Conservation (phyloP, 2,329 filamentous ascomycete species). For the Daldinia sp. region DNA sequence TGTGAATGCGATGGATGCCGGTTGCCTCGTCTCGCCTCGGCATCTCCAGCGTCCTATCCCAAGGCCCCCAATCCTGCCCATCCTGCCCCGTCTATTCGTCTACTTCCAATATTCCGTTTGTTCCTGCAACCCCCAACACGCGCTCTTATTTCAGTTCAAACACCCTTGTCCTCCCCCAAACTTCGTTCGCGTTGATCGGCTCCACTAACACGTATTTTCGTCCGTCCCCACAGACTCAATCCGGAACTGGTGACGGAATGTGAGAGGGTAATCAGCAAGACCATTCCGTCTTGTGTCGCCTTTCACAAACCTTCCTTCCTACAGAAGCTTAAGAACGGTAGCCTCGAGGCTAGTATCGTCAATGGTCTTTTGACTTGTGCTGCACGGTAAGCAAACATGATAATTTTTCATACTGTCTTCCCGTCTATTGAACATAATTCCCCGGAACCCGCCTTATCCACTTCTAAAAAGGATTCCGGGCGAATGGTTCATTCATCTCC, state of each 20-base stretch:
- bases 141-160: conserved; percentile 36
- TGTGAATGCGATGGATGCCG: conserved; percentile 33
- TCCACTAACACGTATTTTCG: conserved; percentile 46
- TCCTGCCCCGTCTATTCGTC: conserved; percentile 14
- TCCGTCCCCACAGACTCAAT: conserved; percentile 58
- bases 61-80: conserved; percentile 30
- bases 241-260: conserved; percentile 70
- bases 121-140: conserved; percentile 33
- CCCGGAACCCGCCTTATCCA: conserved; percentile 40
- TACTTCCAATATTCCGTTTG: conserved; percentile 24
- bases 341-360: conserved; percentile 67
- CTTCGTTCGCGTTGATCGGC: conserved; percentile 44
- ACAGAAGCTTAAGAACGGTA: conserved; percentile 69
- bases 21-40: conserved; percentile 48
- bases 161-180: conserved; percentile 41
- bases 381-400: conserved; percentile 62
- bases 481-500: conserved; percentile 44
- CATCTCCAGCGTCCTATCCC: conserved; percentile 41
- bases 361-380: conserved; percentile 70
- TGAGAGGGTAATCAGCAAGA: conserved; percentile 71
- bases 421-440: conserved; percentile 22
- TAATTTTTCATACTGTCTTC: conserved; percentile 23
- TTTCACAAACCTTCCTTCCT: conserved; percentile 73
- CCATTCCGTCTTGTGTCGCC: conserved; percentile 70
- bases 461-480: conserved; percentile 40